Conservation (phyloP, 1,139 yeast genomes). For the Ogataea hybrid region DNA sequence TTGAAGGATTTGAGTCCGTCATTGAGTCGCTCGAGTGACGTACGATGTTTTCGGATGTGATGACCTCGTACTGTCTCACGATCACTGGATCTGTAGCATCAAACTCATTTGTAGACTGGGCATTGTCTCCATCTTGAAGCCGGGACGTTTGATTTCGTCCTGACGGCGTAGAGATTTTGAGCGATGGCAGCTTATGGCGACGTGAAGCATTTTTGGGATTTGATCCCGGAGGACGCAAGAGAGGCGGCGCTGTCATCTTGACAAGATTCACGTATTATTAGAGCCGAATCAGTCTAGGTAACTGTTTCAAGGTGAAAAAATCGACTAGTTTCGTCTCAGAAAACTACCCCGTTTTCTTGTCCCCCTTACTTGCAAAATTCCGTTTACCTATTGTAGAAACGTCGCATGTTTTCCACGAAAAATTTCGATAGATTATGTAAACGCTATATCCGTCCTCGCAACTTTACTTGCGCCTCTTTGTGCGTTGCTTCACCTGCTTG, state of each 20-base stretch:
- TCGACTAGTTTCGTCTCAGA: neutral
- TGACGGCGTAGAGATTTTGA: slow-evolving; percentile 21
- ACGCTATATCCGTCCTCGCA: neutral
- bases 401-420: neutral
- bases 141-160: neutral
- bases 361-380: slow-evolving; percentile 8
- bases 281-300: neutral
- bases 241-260: slow-evolving; percentile 24
- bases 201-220: slow-evolving; percentile 14
- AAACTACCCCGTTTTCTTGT: neutral
- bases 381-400: slow-evolving; percentile 6
- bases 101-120: neutral
- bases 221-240: slow-evolving; percentile 27
- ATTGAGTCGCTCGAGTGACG: slow-evolving; percentile 8
- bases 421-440: slow-evolving; percentile 4
- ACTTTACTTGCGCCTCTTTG: slow-evolving; percentile 28
- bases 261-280: neutral
- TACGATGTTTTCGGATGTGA: neutral
- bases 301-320: neutral
- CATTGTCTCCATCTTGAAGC: neutral
- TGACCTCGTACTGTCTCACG: neutral
- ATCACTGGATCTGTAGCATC: slow-evolving; percentile 6
- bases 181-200: slow-evolving; percentile 20
- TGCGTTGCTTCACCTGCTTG: slow-evolving; percentile 40
- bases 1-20: slow-evolving; percentile 8